Percentiles rank a stretch among this genome's conserved stretches.
Evolutionary conservation across 2,329 filamentous ascomycete genomes (phyloP).

Genomic region (Ophiostoma himal-ulmi): DNA sequence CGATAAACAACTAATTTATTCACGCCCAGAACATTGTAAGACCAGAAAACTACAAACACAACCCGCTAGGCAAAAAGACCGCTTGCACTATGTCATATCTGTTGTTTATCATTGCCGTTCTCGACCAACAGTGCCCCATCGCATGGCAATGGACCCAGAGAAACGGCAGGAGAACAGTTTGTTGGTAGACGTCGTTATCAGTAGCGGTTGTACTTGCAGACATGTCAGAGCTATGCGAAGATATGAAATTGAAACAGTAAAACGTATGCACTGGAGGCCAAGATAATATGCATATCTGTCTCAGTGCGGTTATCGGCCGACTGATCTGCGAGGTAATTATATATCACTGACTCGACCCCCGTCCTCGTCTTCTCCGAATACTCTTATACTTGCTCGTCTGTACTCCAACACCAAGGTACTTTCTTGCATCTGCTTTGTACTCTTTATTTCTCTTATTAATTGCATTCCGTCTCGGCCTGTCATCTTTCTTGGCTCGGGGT

Average conservation of each 20-base stretch:
- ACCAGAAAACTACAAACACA: not conserved
- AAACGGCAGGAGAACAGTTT: not conserved
- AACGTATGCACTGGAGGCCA: not conserved
- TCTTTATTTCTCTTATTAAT: not conserved
- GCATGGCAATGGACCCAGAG: not conserved
- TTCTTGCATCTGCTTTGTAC: constrained; percentile 3
- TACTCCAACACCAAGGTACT: not conserved
- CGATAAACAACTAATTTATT: not conserved
- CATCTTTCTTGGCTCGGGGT: not conserved
- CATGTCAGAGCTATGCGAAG: not conserved
- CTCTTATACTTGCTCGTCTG: not conserved
- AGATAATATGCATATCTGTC: not conserved
- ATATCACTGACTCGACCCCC: not conserved
- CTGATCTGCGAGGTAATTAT: not conserved
- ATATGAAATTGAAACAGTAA: not conserved
- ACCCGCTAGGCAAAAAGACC: not conserved
- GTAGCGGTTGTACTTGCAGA: not conserved
- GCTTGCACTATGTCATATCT: not conserved
- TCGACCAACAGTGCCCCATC: not conserved
- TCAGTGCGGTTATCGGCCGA: not conserved
- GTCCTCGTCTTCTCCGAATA: not conserved
- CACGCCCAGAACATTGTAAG: not conserved
- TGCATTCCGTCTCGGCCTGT: not conserved
- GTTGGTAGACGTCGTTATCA: not conserved
- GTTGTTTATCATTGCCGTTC: not conserved